Conservation (phyloP, 495 filamentous ascomycete genomes). For the Penicillium malachiteum region DNA sequence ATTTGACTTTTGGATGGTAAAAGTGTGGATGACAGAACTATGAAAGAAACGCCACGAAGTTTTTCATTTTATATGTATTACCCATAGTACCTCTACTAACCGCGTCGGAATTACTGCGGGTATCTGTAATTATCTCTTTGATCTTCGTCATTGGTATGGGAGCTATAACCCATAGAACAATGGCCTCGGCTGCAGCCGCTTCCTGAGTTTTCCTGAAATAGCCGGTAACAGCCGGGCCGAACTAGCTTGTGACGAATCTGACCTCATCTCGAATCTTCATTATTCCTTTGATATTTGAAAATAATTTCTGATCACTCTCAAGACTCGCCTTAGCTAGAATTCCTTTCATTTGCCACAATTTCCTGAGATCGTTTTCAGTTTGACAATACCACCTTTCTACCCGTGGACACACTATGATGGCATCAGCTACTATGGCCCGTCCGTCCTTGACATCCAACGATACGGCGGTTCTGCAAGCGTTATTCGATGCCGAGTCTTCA, state of each 20-base stretch:
- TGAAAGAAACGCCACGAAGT: neutral
- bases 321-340: neutral
- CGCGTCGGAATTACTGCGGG: conserved; percentile 1
- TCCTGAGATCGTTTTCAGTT: neutral
- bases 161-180: neutral
- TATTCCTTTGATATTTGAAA: neutral
- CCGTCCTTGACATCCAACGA: conserved; percentile 66
- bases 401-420: conserved; percentile 18
- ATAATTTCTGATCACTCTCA: neutral
- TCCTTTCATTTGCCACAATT: neutral
- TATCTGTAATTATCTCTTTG: neutral
- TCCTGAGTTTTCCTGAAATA: conserved; percentile 22
- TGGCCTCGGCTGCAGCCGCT: conserved; percentile 4
- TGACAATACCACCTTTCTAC: neutral
- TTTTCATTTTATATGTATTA: conserved; percentile 3
- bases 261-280: neutral
- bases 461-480: conserved; percentile 67
- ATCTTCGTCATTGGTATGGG: neutral
- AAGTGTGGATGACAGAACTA: neutral
- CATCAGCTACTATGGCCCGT: conserved; percentile 42
- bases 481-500: conserved; percentile 76
- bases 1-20: neutral
- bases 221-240: conserved; percentile 24
- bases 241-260: neutral
- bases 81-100: neutral